These are phyloP conservation scores for Brettanomyces sp. DNA, from an alignment of 805 yeast species.

Conservation along the genomic window DNA sequence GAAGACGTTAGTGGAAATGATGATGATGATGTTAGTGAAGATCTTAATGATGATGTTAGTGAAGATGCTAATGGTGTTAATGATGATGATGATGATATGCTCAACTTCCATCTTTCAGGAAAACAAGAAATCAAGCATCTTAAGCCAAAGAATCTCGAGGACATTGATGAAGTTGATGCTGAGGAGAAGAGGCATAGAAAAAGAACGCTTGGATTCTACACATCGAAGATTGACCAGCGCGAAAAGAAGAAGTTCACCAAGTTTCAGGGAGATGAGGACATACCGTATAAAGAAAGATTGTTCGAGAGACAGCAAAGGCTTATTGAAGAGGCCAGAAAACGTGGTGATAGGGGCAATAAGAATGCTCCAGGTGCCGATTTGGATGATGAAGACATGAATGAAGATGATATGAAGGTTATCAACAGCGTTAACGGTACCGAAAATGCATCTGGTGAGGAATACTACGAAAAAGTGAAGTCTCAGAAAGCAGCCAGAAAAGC, in stretches of 20 bases:
- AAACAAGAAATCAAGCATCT: constrained; percentile 38
- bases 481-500: constrained; percentile 39
- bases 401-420: constrained; percentile 20
- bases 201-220: constrained; percentile 84
- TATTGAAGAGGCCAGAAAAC: constrained; percentile 76
- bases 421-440: constrained; percentile 28
- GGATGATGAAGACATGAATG: constrained; percentile 42
- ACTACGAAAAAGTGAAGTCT: constrained; percentile 47
- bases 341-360: constrained; percentile 52
- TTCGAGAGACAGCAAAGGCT: constrained; percentile 86
- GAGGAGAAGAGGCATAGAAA: constrained; percentile 80
- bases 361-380: constrained; percentile 42
- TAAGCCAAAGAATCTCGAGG: constrained; percentile 41
- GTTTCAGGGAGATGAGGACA: constrained; percentile 75
- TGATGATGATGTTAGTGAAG: constrained; percentile 12
- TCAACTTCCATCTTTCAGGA: neutral
- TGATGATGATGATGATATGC: constrained; percentile 1
- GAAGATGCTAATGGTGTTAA: constrained; percentile 17
- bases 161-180: constrained; percentile 70
- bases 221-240: constrained; percentile 90
- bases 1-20: constrained; percentile 11
- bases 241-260: constrained; percentile 50
- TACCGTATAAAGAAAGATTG: constrained; percentile 84
- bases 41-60: constrained; percentile 13
- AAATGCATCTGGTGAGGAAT: constrained; percentile 33